These are phyloP conservation scores for Boletus pseudo-olivaceus DNA, from an alignment of 768 basidiomycete genomes.

Conservation along the genomic window DNA sequence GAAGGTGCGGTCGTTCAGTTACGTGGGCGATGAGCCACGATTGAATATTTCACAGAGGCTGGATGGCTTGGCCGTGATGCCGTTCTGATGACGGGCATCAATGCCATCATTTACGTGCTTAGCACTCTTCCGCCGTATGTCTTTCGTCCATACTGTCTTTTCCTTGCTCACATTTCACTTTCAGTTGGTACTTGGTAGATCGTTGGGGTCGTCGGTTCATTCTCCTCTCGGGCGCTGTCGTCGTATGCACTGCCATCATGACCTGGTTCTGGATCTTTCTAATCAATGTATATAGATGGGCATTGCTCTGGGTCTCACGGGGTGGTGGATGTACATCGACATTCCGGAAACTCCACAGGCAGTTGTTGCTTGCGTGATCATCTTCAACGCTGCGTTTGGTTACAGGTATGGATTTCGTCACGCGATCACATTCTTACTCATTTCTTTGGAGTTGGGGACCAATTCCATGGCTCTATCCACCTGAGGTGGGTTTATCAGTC, in stretches of 20 bases:
- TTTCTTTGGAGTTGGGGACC: constrained; percentile 64
- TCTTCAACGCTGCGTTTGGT: constrained; percentile 93
- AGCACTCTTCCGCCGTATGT: constrained; percentile 81
- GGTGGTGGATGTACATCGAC: constrained; percentile 94
- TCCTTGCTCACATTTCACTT: constrained; percentile 7
- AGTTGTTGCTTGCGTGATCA: constrained; percentile 84
- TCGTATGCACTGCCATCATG: constrained; percentile 44
- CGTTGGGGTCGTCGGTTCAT: constrained; percentile 87
- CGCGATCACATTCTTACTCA: background rate
- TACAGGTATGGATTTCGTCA: constrained; percentile 51
- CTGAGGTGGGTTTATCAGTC: constrained; percentile 51
- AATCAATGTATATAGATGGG: constrained; percentile 59
- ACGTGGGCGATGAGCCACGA: background rate
- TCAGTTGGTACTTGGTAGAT: constrained; percentile 92
- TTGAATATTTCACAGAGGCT: constrained; percentile 55
- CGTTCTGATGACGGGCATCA: constrained; percentile 94
- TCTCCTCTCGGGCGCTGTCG: constrained; percentile 77
- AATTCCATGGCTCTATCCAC: constrained; percentile 83
- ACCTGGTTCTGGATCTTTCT: constrained; percentile 2
- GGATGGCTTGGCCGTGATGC: constrained; percentile 95
- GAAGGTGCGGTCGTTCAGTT: constrained; percentile 53
- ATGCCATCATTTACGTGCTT: constrained; percentile 74
- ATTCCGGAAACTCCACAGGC: constrained; percentile 80
- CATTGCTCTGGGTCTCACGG: constrained; percentile 70
- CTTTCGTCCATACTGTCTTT: background rate